Conservation (phyloP, 148 eudicot species). For the Fagopyrum esculentum region DNA sequence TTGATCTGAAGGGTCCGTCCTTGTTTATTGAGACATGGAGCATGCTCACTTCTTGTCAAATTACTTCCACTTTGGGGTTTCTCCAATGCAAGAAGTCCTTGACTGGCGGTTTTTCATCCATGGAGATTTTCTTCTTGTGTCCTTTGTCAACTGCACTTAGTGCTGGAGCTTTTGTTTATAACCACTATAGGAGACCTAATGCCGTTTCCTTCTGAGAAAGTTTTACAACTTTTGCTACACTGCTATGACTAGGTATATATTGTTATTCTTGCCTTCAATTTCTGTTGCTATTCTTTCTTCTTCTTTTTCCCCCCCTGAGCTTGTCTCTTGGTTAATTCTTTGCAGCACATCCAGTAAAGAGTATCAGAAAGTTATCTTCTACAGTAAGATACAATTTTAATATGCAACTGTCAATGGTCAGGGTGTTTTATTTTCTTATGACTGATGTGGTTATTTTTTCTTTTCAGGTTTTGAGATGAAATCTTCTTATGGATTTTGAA, state of each 20-base stretch:
- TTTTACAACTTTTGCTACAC: constrained; percentile 51
- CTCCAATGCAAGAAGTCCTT: constrained; percentile 62
- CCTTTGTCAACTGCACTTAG: constrained; percentile 91
- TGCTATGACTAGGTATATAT: constrained; percentile 33
- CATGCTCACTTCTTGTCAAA: constrained; percentile 57
- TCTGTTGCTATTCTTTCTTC: constrained; percentile 7
- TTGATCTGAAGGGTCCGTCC: constrained; percentile 29
- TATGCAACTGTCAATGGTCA: neutral
- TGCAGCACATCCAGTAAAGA: constrained; percentile 35
- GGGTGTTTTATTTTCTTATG: neutral
- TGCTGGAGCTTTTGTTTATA: constrained; percentile 35
- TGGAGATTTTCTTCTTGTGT: constrained; percentile 62
- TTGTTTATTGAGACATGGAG: constrained; percentile 60
- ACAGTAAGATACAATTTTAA: constrained; percentile 25
- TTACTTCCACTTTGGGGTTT: constrained; percentile 39
- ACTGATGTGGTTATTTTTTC: neutral
- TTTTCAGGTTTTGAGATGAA: constrained; percentile 14
- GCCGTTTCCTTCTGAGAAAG: constrained; percentile 49
- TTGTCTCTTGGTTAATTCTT: constrained; percentile 16
- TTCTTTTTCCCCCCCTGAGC: neutral
- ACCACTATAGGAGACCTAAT: constrained; percentile 53
- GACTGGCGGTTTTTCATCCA: constrained; percentile 81
- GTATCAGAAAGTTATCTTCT: constrained; percentile 32
- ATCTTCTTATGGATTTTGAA: constrained; percentile 16
- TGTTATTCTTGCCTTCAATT: neutral